These are phyloP conservation scores for Cryptococcus amylolentus DNA, from an alignment of 1,284 basidiomycete genomes.

Conservation along the genomic window DNA sequence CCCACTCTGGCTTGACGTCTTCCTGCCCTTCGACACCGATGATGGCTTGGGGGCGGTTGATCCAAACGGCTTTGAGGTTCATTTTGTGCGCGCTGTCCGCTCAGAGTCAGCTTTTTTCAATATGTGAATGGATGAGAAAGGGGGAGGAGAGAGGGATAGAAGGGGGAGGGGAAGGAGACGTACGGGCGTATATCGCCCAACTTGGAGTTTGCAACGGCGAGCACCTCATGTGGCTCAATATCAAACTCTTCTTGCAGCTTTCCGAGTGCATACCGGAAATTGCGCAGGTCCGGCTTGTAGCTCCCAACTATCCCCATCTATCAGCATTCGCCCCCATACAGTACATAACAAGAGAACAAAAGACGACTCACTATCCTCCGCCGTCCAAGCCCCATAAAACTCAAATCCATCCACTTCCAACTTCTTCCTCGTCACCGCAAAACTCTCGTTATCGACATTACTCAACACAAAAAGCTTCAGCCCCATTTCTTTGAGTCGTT, in stretches of 20 bases:
- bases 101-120: not conserved
- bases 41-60: slow-evolving; percentile 24
- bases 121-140: not conserved
- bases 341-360: not conserved
- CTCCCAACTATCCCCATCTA: slow-evolving; percentile 21
- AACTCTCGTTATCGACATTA: slow-evolving; percentile 35
- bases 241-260: slow-evolving; percentile 24
- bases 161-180: slow-evolving; percentile 4
- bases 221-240: slow-evolving; percentile 24
- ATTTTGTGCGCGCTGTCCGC: slow-evolving; percentile 26
- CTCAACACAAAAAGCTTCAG: slow-evolving; percentile 31
- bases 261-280: slow-evolving; percentile 35
- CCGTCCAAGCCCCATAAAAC: slow-evolving; percentile 36
- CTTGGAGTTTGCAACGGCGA: slow-evolving; percentile 34
- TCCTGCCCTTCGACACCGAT: slow-evolving; percentile 18
- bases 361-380: slow-evolving; percentile 29
- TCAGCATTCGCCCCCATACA: not conserved
- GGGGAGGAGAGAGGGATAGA: not conserved
- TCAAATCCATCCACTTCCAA: slow-evolving; percentile 21
- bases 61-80: slow-evolving; percentile 36
- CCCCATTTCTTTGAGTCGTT: slow-evolving; percentile 22
- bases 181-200: slow-evolving; percentile 33
- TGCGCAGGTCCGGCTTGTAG: slow-evolving; percentile 35
- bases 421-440: slow-evolving; percentile 26
- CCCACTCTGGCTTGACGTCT: slow-evolving; percentile 16